Conservation (phyloP, 164 flowering plant genomes). For the Stephania yunnanensis region DNA sequence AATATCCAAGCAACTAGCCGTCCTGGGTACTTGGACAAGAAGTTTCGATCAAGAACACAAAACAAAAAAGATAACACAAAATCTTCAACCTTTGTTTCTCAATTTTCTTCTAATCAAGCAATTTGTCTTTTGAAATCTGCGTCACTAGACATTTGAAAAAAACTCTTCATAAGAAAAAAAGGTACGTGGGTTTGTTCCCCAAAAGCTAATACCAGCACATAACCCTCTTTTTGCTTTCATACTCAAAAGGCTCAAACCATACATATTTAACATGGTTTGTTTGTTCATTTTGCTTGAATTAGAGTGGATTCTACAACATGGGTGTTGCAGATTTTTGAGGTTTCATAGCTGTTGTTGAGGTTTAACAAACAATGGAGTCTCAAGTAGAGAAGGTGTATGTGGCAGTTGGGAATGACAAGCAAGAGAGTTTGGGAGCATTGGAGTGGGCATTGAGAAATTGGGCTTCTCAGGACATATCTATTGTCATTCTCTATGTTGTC, state of each 20-base stretch:
- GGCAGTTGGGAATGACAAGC: constrained; percentile 42
- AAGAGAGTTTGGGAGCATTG: constrained; percentile 48
- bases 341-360: not conserved
- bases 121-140: not conserved
- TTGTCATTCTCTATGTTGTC: constrained; percentile 40
- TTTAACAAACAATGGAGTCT: constrained; percentile 14
- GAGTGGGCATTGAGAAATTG: constrained; percentile 51
- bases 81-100: not conserved
- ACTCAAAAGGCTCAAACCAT: not conserved
- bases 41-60: too few species aligned
- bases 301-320: too few species aligned
- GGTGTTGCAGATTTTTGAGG: not conserved
- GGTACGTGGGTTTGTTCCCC: not conserved
- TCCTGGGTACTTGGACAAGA: not conserved
- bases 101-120: not conserved
- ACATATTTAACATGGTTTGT: not conserved
- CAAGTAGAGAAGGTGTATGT: constrained; percentile 47
- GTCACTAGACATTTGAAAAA: not conserved
- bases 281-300: not conserved
- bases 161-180: not conserved
- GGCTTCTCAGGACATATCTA: constrained; percentile 32
- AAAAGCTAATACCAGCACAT: not conserved
- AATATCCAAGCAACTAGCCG: not conserved
- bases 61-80: not conserved
- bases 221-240: not conserved